A percentile compares a stretch with the other conserved stretches of the same genome.
Conservation (phyloP, 306 rosid species). For the Pyrus communis region DNA sequence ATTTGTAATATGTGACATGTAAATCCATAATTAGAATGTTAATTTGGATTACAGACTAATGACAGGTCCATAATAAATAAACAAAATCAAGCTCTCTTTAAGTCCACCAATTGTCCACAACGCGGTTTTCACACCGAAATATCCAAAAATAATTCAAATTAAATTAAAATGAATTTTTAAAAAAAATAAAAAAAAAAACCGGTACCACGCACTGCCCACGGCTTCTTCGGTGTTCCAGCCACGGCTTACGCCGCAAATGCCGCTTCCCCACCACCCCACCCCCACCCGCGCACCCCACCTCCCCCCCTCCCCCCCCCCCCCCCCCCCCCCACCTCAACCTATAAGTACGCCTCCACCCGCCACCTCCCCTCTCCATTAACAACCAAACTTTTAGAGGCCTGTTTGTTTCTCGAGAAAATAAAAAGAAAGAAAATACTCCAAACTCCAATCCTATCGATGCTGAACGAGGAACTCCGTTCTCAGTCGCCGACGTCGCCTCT, state of each 20-base stretch:
- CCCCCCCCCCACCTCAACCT: not conserved
- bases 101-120: not conserved
- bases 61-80: not conserved
- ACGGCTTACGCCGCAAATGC: not conserved
- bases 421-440: too few relatives aligned
- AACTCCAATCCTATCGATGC: not conserved
- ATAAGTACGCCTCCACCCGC: not conserved
- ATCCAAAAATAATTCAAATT: not conserved
- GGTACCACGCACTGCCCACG: constrained; percentile 32
- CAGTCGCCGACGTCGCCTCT: not conserved
- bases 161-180: not conserved
- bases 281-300: too few relatives aligned
- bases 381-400: not conserved
- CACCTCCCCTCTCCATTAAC: not conserved
- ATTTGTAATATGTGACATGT: too few relatives aligned
- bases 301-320: not conserved
- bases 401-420: not conserved
- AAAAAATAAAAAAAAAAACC: not conserved
- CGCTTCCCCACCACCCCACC: not conserved
- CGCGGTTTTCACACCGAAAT: not conserved
- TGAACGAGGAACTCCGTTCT: not conserved
- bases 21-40: too few relatives aligned
- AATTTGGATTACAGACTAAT: not conserved
- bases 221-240: constrained; percentile 20
- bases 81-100: not conserved